Base-by-base conservation (phyloP, 495 filamentous ascomycete species). In the Talaromyces stipitatus region DNA sequence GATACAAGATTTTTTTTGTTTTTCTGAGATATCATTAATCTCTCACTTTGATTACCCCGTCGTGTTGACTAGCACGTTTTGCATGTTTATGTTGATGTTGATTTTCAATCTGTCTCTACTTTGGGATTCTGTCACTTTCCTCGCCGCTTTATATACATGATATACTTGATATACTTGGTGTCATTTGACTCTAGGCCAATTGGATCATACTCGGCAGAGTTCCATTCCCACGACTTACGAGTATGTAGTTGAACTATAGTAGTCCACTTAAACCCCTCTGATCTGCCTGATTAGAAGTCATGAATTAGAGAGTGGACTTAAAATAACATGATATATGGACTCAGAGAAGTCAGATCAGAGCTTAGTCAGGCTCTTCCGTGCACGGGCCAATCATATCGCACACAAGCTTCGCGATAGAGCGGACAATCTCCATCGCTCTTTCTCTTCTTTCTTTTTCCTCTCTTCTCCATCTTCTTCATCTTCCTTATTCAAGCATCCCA, bases 391-490 rank as follows among this genome's bases (percentile, higher is more conserved):
- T 55, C 48, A 41, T 2, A 10, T 16, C 36, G 36, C 36, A 26
- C 22, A 53, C 47, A 58, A 58, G 56, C 55, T 57, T 30, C 27
- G 48, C 28, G 48, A 51, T 51, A 20, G 22, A 20, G 22, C 45
- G 24, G 48, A 30, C 38, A 14, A 5, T 5, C 27, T 51, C 48
- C 24, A 51, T 51, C 48, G 48, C 48, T 29, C 26, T 30, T 51
- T 51, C 27, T 18, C 27, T 56, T 43, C 46, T 59, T 52, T 58
- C 50, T 61, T 54, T 46, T 58, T 48, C 30, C 55, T 57, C 46
- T 46, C 38, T 43, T 33, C 29, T 36, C 26, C 10, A 54, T 48
- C 53, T 51, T 50, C 55, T 30, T 61, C 54, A 45, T 54, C 46
- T 24, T 46, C 50, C 60, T 38, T 56, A 54, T 50, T 59, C 54